A percentile compares a stretch with the other conserved stretches of the same genome.
phyloP scores from a whole-genome alignment of 345 rosid genomes.

The Populus tremula region DNA sequence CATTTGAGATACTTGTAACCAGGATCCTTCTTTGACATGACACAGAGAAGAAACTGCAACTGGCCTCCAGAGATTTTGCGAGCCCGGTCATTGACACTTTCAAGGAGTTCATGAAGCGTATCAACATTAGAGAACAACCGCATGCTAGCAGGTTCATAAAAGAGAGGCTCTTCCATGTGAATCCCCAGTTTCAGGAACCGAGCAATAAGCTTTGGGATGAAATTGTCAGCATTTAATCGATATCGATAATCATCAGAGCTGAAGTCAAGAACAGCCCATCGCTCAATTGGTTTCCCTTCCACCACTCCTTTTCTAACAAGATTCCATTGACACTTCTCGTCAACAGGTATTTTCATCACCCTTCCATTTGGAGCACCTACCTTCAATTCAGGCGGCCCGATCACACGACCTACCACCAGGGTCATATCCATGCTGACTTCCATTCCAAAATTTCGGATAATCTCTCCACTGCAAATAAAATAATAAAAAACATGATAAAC shows the following conservation, averaged over 20 bases:
- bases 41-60: constrained; percentile 61
- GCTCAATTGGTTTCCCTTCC: constrained; percentile 51
- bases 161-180: constrained; percentile 46
- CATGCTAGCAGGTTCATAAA: constrained; percentile 38
- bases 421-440: constrained; percentile 65
- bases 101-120: constrained; percentile 43
- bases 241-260: constrained; percentile 23
- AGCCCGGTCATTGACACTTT: constrained; percentile 31
- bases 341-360: constrained; percentile 41
- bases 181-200: constrained; percentile 63
- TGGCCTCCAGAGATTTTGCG: constrained; percentile 24
- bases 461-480: constrained; percentile 50
- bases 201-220: constrained; percentile 39
- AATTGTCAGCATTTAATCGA: constrained; percentile 21
- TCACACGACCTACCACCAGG: constrained; percentile 62
- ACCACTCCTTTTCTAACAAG: constrained; percentile 54
- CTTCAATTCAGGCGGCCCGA: constrained; percentile 68
- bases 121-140: constrained; percentile 33
- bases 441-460: constrained; percentile 58
- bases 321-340: constrained; percentile 78
- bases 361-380: constrained; percentile 38
- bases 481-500: background rate
- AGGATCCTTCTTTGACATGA: constrained; percentile 55
- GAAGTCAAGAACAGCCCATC: constrained; percentile 82
- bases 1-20: constrained; percentile 88